A percentile compares a stretch with the other conserved stretches of the same genome.
These are phyloP conservation scores for Termitomyces titanicus DNA, from an alignment of 768 basidiomycete species.

Conservation along the genomic window DNA sequence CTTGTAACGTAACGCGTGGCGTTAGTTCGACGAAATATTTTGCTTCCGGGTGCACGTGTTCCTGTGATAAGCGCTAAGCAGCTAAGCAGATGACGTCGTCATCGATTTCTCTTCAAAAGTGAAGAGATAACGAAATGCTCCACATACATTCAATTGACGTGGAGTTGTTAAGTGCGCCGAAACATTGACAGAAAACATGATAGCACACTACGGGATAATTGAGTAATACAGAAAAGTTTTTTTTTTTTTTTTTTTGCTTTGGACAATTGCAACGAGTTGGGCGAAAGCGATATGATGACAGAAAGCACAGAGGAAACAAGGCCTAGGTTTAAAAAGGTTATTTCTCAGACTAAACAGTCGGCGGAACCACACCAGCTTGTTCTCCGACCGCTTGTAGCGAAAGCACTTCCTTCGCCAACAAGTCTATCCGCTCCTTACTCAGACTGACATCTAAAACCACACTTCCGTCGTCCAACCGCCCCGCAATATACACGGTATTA, in stretches of 20 bases:
- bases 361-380: neutral
- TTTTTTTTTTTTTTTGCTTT: too few relatives aligned
- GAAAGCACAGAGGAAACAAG: neutral
- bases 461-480: constrained; percentile 32
- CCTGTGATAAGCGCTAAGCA: neutral
- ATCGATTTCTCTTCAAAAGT: too few relatives aligned
- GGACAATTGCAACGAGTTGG: too few relatives aligned
- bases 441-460: constrained; percentile 37
- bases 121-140: too few relatives aligned
- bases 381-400: constrained; percentile 2
- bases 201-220: too few relatives aligned
- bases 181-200: too few relatives aligned
- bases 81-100: neutral
- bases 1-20: neutral
- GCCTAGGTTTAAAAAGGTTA: neutral
- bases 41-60: constrained; percentile 2
- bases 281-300: neutral
- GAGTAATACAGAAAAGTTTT: too few relatives aligned
- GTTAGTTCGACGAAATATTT: neutral
- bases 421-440: constrained; percentile 24
- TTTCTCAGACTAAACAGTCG: neutral
- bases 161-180: too few relatives aligned
- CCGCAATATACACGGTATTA: constrained; percentile 36
- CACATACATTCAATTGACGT: too few relatives aligned
- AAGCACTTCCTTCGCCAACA: constrained; percentile 26